phyloP scores from a whole-genome alignment of 257 asterid species.

The Linderniella brevidens region DNA sequence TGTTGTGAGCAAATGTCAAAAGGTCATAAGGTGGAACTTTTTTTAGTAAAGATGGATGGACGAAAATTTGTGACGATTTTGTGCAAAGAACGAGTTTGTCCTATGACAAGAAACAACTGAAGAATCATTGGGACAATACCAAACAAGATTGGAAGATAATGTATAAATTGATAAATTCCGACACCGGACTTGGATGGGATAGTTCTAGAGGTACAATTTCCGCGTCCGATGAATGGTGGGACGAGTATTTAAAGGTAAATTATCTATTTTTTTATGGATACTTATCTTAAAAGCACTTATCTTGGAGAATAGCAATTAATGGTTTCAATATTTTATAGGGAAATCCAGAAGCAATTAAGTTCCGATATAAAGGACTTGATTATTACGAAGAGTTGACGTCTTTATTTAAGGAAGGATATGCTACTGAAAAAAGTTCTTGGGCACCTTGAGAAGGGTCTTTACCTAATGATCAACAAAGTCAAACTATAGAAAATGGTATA shows the following conservation, averaged over 20 bases:
- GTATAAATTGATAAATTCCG: not conserved
- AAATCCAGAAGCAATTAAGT: constrained; percentile 1
- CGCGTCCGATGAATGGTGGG: no score
- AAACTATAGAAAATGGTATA: not conserved
- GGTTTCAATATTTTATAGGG: not conserved
- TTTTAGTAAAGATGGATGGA: not conserved
- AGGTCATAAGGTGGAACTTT: not conserved
- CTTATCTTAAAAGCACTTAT: no score
- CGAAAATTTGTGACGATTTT: not conserved
- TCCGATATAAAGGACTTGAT: constrained; percentile 2
- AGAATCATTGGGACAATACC: constrained; percentile 4
- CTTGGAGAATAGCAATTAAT: not conserved
- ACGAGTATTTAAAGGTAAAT: no score
- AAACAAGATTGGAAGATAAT: constrained; percentile 1
- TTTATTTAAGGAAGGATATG: constrained; percentile 3
- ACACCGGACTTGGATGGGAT: constrained; percentile 3
- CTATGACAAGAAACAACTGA: not conserved
- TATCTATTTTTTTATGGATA: no score
- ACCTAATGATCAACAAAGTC: constrained; percentile 4
- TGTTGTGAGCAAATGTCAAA: constrained; percentile 7
- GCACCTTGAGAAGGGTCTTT: constrained; percentile 6
- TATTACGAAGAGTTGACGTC: not conserved
- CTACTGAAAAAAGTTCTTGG: constrained; percentile 1
- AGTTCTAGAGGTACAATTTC: no score
- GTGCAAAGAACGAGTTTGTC: not conserved